Conservation (phyloP, 2,329 filamentous ascomycete genomes). For the Periconia sp. region DNA sequence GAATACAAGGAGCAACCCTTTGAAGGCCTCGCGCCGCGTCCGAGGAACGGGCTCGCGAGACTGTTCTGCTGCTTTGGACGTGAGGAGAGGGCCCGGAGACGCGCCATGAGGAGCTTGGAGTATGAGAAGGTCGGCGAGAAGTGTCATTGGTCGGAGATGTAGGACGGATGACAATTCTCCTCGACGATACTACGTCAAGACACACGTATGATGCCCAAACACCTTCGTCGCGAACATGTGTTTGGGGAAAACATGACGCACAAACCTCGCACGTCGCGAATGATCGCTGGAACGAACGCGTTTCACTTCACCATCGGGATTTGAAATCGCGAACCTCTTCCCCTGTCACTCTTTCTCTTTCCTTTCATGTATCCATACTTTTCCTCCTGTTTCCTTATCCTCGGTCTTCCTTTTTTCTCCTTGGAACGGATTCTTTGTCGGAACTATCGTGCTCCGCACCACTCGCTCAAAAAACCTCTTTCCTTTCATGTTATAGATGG, state of each 20-base stretch:
- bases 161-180: constrained; percentile 1
- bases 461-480: not conserved
- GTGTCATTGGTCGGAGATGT: constrained; percentile 37
- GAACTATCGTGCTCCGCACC: not conserved
- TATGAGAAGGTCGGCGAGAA: constrained; percentile 36
- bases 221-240: not conserved
- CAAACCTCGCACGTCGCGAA: not conserved
- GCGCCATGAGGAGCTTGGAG: constrained; percentile 18
- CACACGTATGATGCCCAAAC: not conserved
- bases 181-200: not conserved
- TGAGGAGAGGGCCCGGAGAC: constrained; percentile 30
- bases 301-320: not conserved
- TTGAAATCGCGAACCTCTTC: not conserved
- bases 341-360: not conserved
- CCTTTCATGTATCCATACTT: constrained; percentile 7
- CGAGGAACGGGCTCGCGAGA: constrained; percentile 31
- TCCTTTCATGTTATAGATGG: not conserved
- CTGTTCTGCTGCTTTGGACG: constrained; percentile 39
- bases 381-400: not conserved
- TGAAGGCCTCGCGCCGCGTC: constrained; percentile 29
- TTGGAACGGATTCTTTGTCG: not conserved
- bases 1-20: constrained; percentile 18
- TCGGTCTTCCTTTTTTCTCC: not conserved
- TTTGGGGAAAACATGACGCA: no score
- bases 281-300: not conserved